Evolutionary conservation across 2,329 filamentous ascomycete species (phyloP), one percentile per base, ranked within the genome.

Genomic region (Trichoderma sp.): DNA sequence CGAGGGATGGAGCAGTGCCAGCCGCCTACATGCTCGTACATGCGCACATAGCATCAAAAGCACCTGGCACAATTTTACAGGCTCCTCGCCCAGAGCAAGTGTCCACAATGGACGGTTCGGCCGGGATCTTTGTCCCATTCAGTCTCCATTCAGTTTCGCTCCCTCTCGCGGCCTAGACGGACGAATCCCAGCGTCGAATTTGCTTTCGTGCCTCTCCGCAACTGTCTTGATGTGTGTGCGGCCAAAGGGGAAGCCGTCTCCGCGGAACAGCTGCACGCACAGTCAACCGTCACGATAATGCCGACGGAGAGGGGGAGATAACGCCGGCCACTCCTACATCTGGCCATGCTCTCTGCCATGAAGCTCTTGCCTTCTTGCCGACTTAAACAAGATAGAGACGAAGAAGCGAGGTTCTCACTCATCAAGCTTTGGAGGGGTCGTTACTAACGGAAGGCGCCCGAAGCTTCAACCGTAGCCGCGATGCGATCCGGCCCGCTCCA

Each of bases 61-160:
- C 59, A 70, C 68, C 59, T 70, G 68, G 68, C 68, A 63, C 68
- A 50, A 63, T 68, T 30, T 61, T 63, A 70, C 68, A 70, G 68
- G 68, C 63, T 71, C 69, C n/a, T 66, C 62, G 53, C 23, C 63
- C 63, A 71, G 28, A 67, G 67, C 36, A 20, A 13, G 69, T 66
- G 69, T 32, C 69, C 69, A 67, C 69, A 68, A 47, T 26, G 26
- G 36, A 59, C 55, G 65, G 53, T 43, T 43, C 39, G 39, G 66
- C 66, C 55, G 57, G 67, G 67, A 30, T 50, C 34, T 36, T 36
- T 36, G 39, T 50, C 57, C 53, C 57, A 28, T 62, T 43, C 39
- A 13, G 57, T 32, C 39, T 34, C 55, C 39, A 61, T 69, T 36
- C 55, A 28, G n/a, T 50, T 53, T 62, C 20, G 67, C 67, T 61